These are phyloP conservation scores for Pleurotus tuber-regium DNA, from an alignment of 768 basidiomycete genomes.

Conservation along the genomic window DNA sequence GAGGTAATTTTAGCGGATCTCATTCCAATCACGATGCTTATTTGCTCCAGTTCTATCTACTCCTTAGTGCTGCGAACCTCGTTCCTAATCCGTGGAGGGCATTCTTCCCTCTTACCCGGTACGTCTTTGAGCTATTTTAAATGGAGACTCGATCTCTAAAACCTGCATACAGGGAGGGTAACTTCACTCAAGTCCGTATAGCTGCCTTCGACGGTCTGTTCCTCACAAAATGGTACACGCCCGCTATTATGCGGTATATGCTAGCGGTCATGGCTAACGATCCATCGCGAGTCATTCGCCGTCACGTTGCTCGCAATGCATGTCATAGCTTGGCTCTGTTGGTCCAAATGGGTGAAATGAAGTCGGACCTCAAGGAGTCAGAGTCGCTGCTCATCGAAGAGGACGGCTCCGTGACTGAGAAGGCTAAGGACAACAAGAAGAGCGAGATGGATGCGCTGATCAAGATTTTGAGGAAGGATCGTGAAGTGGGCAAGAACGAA, in stretches of 20 bases:
- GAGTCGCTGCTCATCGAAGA: conserved; percentile 85
- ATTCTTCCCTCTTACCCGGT: conserved; percentile 91
- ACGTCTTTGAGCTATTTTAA: conserved; percentile 19
- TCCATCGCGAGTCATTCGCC: conserved; percentile 74
- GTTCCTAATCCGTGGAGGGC: conserved; percentile 72
- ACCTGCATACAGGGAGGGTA: conserved; percentile 72
- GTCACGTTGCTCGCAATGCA: conserved; percentile 83
- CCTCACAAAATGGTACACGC: conserved; percentile 84
- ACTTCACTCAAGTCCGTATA: conserved; percentile 87
- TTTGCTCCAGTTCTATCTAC: conserved; percentile 65
- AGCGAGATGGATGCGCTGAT: conserved; percentile 84
- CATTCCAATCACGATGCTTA: neutral
- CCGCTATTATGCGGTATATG: conserved; percentile 83
- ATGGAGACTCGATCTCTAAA: conserved; percentile 14
- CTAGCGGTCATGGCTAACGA: conserved; percentile 86
- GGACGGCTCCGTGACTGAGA: conserved; percentile 72
- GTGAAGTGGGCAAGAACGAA: conserved; percentile 80
- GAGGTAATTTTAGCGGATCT: conserved; percentile 74
- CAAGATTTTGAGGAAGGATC: conserved; percentile 84
- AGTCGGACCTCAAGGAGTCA: conserved; percentile 65
- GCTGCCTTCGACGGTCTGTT: conserved; percentile 94
- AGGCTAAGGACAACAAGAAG: conserved; percentile 72
- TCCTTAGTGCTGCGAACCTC: conserved; percentile 73
- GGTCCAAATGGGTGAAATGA: conserved; percentile 90
- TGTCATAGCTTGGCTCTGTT: conserved; percentile 86